A percentile compares a stretch with the other conserved stretches of the same genome.
Evolutionary conservation across 345 rosid species (phyloP).

Genomic region (Bruguiera parviflora): DNA sequence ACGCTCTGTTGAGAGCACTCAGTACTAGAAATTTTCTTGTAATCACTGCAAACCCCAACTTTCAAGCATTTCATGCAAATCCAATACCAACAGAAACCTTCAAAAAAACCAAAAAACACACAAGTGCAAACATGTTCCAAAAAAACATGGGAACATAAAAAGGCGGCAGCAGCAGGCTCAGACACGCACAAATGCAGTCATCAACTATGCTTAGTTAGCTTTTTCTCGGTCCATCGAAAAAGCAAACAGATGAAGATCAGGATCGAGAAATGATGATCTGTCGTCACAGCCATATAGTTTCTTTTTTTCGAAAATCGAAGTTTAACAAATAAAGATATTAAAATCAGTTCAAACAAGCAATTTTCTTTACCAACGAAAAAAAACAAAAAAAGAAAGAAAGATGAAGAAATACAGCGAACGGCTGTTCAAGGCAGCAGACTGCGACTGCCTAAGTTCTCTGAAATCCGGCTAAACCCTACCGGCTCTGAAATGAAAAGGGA

Average conservation of each 20-base stretch:
- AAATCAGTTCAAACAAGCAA: no score
- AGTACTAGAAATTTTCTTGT: conserved; percentile 32
- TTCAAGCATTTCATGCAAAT: background rate
- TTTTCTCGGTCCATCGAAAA: conserved; percentile 16
- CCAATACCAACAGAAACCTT: background rate
- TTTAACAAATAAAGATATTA: no score
- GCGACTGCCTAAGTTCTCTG: no score
- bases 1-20: conserved; percentile 20
- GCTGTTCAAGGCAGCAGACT: no score
- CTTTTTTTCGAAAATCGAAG: no score
- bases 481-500: no score
- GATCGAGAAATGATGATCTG: conserved; percentile 36
- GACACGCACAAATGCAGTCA: conserved; percentile 55
- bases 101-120: background rate
- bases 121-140: background rate
- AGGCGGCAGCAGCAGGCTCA: conserved; percentile 25
- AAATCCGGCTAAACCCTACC: no score
- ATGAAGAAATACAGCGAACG: no score
- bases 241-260: conserved; percentile 22
- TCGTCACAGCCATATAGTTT: conserved; percentile 33
- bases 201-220: conserved; percentile 15
- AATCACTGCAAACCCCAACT: conserved; percentile 22
- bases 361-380: no score
- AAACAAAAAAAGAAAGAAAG: no score
- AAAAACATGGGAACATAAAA: background rate